phyloP scores from a whole-genome alignment of 164 flowering plant genomes.

The Annona cherimola region DNA sequence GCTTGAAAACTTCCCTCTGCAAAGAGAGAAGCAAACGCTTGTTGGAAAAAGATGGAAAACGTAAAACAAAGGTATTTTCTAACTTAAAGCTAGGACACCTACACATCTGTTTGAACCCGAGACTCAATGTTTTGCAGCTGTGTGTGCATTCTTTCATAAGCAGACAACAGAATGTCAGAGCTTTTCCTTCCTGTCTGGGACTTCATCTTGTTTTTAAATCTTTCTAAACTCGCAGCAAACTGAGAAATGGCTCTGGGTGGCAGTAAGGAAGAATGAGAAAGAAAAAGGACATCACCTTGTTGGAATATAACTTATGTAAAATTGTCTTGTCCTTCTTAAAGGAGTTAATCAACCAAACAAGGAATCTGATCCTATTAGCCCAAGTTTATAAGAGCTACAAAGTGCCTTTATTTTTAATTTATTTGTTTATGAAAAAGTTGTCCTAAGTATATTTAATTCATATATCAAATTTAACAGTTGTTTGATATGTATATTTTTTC shows the following conservation, averaged over 20 bases:
- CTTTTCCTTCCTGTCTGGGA: conserved; percentile 44
- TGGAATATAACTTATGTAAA: not conserved
- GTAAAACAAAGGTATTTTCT: not conserved
- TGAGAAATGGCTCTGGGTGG: conserved; percentile 57
- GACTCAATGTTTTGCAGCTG: conserved; percentile 35
- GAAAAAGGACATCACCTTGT: conserved; percentile 10
- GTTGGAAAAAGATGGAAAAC: not conserved
- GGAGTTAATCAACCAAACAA: not conserved
- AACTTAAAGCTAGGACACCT: conserved; percentile 20
- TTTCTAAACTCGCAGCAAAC: conserved; percentile 52
- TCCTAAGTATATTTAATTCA: no score
- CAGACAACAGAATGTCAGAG: conserved; percentile 55
- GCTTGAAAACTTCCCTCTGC: conserved; percentile 61
- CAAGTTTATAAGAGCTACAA: no score
- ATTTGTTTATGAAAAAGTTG: no score
- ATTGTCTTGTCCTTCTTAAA: not conserved
- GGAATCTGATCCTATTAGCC: no score
- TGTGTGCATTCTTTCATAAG: conserved; percentile 38
- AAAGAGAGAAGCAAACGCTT: conserved; percentile 10
- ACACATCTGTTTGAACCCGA: conserved; percentile 54
- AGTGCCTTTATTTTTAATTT: no score
- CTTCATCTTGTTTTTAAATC: conserved; percentile 50
- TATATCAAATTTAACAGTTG: no score
- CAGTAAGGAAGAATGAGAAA: no score
- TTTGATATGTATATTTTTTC: no score